These are phyloP conservation scores for Fusarium floridanum DNA, from an alignment of 2,329 filamentous ascomycete genomes.

Conservation along the genomic window DNA sequence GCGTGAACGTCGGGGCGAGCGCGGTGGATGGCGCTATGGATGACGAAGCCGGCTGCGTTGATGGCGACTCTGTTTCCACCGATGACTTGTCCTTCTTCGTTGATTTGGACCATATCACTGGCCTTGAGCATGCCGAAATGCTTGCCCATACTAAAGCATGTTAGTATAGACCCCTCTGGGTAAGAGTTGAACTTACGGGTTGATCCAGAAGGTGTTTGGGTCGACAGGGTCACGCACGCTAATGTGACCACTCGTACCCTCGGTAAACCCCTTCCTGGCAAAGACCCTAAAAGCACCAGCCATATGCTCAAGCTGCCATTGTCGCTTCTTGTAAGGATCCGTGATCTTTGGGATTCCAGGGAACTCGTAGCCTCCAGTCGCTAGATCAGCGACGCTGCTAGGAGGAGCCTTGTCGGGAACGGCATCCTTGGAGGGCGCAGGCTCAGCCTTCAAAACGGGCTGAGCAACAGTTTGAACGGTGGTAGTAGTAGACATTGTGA, in stretches of 20 bases:
- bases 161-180: background rate
- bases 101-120: constrained; percentile 71
- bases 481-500: constrained; percentile 15
- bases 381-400: constrained; percentile 4
- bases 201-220: constrained; percentile 72
- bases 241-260: constrained; percentile 75
- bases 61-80: constrained; percentile 66
- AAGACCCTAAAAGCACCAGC: constrained; percentile 61
- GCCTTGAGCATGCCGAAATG: constrained; percentile 72
- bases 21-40: constrained; percentile 70
- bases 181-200: constrained; percentile 54
- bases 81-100: constrained; percentile 51
- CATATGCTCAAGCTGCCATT: constrained; percentile 54
- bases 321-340: constrained; percentile 55
- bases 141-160: constrained; percentile 55
- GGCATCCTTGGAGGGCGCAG: background rate
- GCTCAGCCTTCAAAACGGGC: background rate
- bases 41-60: constrained; percentile 72
- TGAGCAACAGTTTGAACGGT: background rate
- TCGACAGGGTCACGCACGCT: constrained; percentile 71
- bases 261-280: constrained; percentile 61
- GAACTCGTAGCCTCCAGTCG: constrained; percentile 46
- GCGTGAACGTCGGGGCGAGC: constrained; percentile 69
- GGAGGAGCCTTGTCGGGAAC: background rate
- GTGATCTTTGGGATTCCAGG: constrained; percentile 67